Evolutionary conservation across 345 rosid genomes (phyloP).

Genomic region (Syzygium grande): DNA sequence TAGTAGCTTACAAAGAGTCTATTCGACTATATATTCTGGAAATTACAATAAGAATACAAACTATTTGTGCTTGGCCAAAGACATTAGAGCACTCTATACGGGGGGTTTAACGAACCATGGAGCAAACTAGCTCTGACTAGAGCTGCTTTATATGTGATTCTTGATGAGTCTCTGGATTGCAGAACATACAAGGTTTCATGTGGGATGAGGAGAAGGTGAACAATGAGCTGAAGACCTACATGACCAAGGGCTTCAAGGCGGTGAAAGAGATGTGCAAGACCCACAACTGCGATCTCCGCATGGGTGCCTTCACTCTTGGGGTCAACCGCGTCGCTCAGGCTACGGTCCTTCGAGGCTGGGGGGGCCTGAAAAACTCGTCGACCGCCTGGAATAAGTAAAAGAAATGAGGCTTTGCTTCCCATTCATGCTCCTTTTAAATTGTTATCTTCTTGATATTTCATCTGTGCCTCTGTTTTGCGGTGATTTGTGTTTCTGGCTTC

Average conservation of each 20-base stretch:
- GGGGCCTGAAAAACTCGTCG: constrained; percentile 38
- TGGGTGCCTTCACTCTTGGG: constrained; percentile 99
- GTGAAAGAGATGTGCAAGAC: constrained; percentile 81
- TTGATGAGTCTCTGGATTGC: constrained; percentile 5
- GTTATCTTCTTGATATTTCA: not conserved
- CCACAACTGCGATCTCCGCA: constrained; percentile 81
- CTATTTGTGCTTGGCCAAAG: not conserved
- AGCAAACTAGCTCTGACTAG: not conserved
- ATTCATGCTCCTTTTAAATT: not conserved
- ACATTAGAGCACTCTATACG: not conserved
- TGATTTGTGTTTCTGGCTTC: not conserved
- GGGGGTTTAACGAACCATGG: not conserved
- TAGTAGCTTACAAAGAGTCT: not conserved
- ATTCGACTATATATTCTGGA: not conserved
- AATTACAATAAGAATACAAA: not conserved
- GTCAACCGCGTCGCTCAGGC: constrained; percentile 93
- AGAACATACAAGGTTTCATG: constrained; percentile 98
- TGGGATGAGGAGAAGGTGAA: constrained; percentile 95
- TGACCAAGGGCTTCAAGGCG: constrained; percentile 73
- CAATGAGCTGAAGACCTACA: constrained; percentile 63
- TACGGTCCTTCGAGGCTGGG: constrained; percentile 89
- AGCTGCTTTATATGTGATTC: not conserved
- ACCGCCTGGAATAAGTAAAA: not conserved
- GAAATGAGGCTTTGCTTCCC: not conserved
- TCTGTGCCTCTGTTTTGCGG: not conserved